Evolutionary conservation across 805 yeast genomes (phyloP).

Genomic region (Suhomyces emberorum): DNA sequence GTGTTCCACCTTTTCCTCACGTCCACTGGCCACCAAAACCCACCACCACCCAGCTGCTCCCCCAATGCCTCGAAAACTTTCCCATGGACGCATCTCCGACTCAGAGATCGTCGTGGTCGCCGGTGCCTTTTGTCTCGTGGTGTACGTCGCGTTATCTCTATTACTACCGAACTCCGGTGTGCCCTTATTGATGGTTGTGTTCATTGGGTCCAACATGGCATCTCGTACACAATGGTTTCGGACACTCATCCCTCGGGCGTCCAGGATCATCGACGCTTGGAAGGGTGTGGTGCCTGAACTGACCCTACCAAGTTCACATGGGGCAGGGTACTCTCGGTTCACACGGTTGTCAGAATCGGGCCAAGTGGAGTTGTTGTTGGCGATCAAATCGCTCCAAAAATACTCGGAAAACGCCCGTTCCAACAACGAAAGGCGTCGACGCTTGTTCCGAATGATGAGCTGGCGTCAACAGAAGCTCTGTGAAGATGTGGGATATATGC

Average conservation of each 20-base stretch:
- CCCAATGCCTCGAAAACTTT: not conserved
- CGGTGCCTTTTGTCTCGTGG: conserved; percentile 13
- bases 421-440: conserved; percentile 45
- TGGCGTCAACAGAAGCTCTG: conserved; percentile 57
- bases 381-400: conserved; percentile 46
- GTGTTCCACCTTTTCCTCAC: too few species aligned
- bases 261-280: not conserved
- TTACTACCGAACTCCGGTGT: conserved; percentile 20
- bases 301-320: not conserved
- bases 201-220: conserved; percentile 32
- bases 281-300: not conserved
- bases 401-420: conserved; percentile 39
- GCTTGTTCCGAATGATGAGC: conserved; percentile 44
- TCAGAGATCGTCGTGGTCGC: conserved; percentile 16
- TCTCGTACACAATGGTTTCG: conserved; percentile 25
- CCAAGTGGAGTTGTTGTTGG: conserved; percentile 32
- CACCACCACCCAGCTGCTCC: too few species aligned
- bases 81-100: conserved; percentile 11
- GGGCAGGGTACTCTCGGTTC: conserved; percentile 9
- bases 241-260: conserved; percentile 8
- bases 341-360: conserved; percentile 17
- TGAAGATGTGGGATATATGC: conserved; percentile 49
- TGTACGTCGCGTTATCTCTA: conserved; percentile 18
- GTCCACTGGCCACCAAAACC: too few species aligned
- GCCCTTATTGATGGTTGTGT: conserved; percentile 28